phyloP scores from a whole-genome alignment of 345 rosid genomes.

The thale cress (Arabidopsis thaliana) region TAIR10.1 NC_003070.9:221501-222000 shows the following conservation, averaged over 20 bases:
- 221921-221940: slow-evolving; percentile 2
- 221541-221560: too few species aligned
- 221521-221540: too few species aligned
- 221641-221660: too few species aligned
- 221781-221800: background rate
- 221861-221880: background rate
- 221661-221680: too few species aligned
- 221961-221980: slow-evolving; percentile 62
- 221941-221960: slow-evolving; percentile 23
- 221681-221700: too few species aligned
- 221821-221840: slow-evolving; percentile 6
- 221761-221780: background rate
- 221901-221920: slow-evolving; percentile 35
- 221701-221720: too few species aligned
- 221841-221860: slow-evolving; percentile 1
- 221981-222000: slow-evolving; percentile 95
- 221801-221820: slow-evolving; percentile 20
- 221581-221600: too few species aligned
- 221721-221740: background rate
- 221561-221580: too few species aligned
- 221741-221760: background rate
- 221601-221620: too few species aligned
- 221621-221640: too few species aligned
- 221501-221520: too few species aligned
- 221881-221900: slow-evolving; percentile 8